Percentiles rank a stretch among this genome's conserved stretches.
Evolutionary conservation across 2,329 filamentous ascomycete genomes (phyloP).

Genomic region (Microcera coccophila): DNA sequence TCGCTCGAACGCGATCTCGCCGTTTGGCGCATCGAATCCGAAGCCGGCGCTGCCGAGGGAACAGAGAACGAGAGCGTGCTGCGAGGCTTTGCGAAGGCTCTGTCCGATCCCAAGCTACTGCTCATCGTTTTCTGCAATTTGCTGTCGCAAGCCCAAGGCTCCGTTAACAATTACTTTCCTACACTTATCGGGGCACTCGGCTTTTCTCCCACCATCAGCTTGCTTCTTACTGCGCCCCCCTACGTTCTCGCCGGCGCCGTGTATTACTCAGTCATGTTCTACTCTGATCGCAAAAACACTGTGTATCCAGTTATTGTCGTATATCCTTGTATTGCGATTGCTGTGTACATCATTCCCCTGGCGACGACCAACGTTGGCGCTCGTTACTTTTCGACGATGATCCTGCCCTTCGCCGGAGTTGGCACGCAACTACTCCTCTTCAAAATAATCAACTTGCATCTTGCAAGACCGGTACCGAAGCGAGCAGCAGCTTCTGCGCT

Average conservation of each 20-base stretch:
- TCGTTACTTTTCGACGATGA: conserved; percentile 36
- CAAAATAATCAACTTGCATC: conserved; percentile 40
- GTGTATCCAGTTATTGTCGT: conserved; percentile 46
- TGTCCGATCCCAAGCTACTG: conserved; percentile 14
- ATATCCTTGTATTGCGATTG: conserved; percentile 39
- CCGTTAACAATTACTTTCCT: conserved; percentile 36
- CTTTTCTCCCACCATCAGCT: conserved; percentile 26
- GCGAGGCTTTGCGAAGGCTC: conserved; percentile 20
- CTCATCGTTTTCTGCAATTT: conserved; percentile 32
- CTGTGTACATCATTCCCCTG: conserved; percentile 21
- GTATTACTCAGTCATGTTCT: conserved; percentile 28
- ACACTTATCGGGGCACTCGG: conserved; percentile 29
- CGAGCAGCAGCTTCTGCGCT: conserved; percentile 39
- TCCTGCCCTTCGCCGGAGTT: conserved; percentile 33
- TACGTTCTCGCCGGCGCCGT: conserved; percentile 38
- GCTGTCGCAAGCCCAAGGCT: conserved; percentile 50
- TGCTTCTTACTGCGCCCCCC: conserved; percentile 38
- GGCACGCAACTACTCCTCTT: conserved; percentile 39
- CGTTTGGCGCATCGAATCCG: conserved; percentile 4
- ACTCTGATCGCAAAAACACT: conserved; percentile 44
- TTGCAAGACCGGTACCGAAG: conserved; percentile 40
- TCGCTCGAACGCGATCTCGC: conserved; percentile 9
- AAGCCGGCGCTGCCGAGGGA: not conserved
- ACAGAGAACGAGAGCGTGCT: conserved; percentile 8
- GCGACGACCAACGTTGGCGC: conserved; percentile 23